Evolutionary conservation across 257 asterid species (phyloP).

Genomic region (Anisodus tanguticus): DNA sequence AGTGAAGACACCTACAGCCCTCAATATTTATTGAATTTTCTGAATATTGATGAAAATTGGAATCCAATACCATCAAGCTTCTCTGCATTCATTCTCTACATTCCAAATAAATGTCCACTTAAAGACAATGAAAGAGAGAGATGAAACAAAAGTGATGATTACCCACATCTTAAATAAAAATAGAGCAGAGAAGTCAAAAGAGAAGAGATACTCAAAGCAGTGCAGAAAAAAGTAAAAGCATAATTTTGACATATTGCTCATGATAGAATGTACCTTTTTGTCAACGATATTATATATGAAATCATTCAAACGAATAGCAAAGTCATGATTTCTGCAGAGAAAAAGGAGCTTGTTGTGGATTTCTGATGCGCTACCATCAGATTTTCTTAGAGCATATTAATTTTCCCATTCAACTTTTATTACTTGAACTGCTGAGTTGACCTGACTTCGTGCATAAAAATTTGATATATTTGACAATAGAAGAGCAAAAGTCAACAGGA

Average conservation of each 20-base stretch:
- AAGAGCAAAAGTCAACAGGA: not conserved
- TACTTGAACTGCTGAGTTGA: constrained; percentile 1
- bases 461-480: not conserved
- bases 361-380: not conserved
- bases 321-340: not conserved
- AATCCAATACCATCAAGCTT: constrained; percentile 7
- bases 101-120: not conserved
- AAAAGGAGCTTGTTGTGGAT: not conserved
- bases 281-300: not conserved
- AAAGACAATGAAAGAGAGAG: not conserved
- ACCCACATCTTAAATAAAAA: not conserved
- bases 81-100: not conserved
- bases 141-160: not conserved
- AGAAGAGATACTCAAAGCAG: not conserved
- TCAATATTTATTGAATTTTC: not conserved
- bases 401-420: not conserved
- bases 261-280: not conserved
- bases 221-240: not conserved
- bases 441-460: not conserved
- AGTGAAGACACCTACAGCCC: not conserved
- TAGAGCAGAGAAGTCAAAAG: not conserved
- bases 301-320: constrained; percentile 1
- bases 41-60: not conserved
- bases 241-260: not conserved
- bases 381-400: not conserved